Conservation (phyloP, 2,329 filamentous ascomycete genomes). For the Fusarium drepaniforme region DNA sequence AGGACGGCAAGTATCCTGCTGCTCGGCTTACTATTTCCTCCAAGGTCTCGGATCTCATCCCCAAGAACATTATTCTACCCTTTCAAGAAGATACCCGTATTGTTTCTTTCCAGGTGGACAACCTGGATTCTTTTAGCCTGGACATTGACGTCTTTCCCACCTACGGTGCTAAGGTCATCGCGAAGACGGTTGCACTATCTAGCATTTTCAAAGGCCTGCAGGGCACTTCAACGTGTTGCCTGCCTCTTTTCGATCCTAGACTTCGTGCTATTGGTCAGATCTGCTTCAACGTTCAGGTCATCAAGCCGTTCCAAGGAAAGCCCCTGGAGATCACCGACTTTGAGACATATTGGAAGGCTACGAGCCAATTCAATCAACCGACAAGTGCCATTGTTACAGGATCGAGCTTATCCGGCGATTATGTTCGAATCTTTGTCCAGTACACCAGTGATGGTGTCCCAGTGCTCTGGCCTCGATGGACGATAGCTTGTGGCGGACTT, state of each 20-base stretch:
- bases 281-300: constrained; percentile 93
- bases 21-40: constrained; percentile 96
- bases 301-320: constrained; percentile 93
- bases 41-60: constrained; percentile 94
- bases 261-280: constrained; percentile 93
- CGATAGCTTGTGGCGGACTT: constrained; percentile 79
- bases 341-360: constrained; percentile 99
- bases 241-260: constrained; percentile 93
- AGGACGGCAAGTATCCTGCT: constrained; percentile 95
- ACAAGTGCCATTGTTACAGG: constrained; percentile 92
- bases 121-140: constrained; percentile 89
- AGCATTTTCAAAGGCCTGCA: constrained; percentile 83
- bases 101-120: constrained; percentile 96
- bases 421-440: constrained; percentile 91
- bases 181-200: constrained; percentile 91
- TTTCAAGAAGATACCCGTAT: constrained; percentile 96
- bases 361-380: constrained; percentile 85
- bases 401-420: constrained; percentile 95
- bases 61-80: constrained; percentile 93
- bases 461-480: constrained; percentile 89
- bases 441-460: constrained; percentile 89
- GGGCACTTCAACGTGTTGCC: constrained; percentile 82
- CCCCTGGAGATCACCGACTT: constrained; percentile 98
- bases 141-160: constrained; percentile 99
- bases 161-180: constrained; percentile 97